phyloP scores from a whole-genome alignment of 768 basidiomycete species.

The Exsudoporus frostii region DNA sequence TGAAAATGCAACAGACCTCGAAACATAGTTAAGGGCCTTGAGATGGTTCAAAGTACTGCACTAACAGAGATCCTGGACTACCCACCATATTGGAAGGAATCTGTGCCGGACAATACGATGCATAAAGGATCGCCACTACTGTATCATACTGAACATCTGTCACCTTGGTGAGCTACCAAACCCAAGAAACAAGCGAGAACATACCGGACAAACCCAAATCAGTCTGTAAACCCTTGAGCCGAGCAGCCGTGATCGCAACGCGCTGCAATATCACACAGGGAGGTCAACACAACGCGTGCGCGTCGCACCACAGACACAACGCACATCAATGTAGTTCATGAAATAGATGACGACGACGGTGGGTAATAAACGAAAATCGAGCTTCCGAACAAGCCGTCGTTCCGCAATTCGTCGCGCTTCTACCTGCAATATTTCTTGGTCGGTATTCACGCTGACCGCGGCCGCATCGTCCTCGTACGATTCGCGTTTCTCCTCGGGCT shows the following conservation, averaged over 20 bases:
- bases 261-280: conserved; percentile 31
- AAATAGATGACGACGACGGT: conserved; percentile 58
- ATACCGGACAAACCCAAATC: conserved; percentile 46
- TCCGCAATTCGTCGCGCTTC: conserved; percentile 15
- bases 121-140: conserved; percentile 54
- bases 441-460: background rate
- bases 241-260: conserved; percentile 48
- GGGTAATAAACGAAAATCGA: conserved; percentile 55
- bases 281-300: background rate
- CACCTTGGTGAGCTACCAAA: background rate
- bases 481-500: conserved; percentile 15
- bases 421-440: background rate
- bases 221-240: conserved; percentile 48
- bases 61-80: background rate
- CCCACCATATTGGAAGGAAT: conserved; percentile 24
- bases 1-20: conserved; percentile 34
- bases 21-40: conserved; percentile 53
- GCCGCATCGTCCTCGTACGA: conserved; percentile 1
- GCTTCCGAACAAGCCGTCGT: conserved; percentile 45
- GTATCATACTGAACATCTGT: conserved; percentile 55
- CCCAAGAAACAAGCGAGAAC: background rate
- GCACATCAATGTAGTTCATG: conserved; percentile 68
- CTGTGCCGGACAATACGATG: conserved; percentile 63
- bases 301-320: background rate
- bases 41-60: background rate